Evolutionary conservation across 345 rosid species (phyloP), one percentile per base, ranked within the genome.

Genomic region (Pistacia vera): DNA sequence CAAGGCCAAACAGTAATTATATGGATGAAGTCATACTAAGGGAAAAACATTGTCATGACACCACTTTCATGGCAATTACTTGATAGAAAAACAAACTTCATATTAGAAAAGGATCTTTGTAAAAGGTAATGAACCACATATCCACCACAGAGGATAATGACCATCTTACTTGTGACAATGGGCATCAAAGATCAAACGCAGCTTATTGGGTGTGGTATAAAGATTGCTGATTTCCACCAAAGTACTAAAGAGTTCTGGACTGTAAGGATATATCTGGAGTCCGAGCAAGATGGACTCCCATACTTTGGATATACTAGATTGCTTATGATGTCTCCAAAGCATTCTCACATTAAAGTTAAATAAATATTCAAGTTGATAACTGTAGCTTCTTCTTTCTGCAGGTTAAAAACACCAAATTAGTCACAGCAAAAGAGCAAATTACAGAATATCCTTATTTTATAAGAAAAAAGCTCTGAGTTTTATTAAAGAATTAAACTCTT

Each of bases 221-320:
- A 79, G 89, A 85, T 85, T 80, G 85, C 95, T 76, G 73, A 87
- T 86, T 85, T 92, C 88, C 79, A 96, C 81, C 49, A 95, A 82
- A 71, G 85, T 83, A 74, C 51, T 79, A 73, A 87, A 86, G 56
- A 95, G 91, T 80, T 89, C 91, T 8, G 91, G 84, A 77, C 78
- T 95, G 80, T 59, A 87, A 65, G 99, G 99, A 86, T 93, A 95
- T 63, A 86, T 80, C 77, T 90, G 89, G 80, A 95, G 81, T 75
- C 98, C 98, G 54, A 81, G 89, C 77, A 86, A 70, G 76, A 90
- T 80, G 63, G 92, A 81, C n/a, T 84, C 92, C 99, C 93, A 95
- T 33, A 90, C 81, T 81, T 84, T 87, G 58, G 92, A 77, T 78
- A 88, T 77, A 83, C 80, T 78, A 78, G 85, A 79, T 77, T 86